These are phyloP conservation scores for Xanthoparmelia taractica DNA, from an alignment of 495 filamentous ascomycete species.

Conservation along the genomic window DNA sequence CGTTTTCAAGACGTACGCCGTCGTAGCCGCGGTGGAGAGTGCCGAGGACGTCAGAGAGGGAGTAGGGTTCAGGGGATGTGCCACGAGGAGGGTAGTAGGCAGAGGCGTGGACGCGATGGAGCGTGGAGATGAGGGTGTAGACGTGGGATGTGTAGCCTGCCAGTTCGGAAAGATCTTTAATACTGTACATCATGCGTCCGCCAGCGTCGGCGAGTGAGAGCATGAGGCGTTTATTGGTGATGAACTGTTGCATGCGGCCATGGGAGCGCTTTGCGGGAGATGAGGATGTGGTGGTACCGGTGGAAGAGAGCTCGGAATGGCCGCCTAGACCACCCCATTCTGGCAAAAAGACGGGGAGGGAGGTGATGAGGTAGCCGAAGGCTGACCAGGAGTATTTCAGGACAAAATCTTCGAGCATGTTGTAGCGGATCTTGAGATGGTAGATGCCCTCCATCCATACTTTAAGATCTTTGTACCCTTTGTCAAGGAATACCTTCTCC, in stretches of 20 bases:
- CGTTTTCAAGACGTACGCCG: conserved; percentile 86
- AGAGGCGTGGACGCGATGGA: conserved; percentile 87
- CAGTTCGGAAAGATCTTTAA: conserved; percentile 92
- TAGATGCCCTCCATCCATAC: conserved; percentile 96
- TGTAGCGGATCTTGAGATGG: conserved; percentile 91
- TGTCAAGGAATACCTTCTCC: conserved; percentile 81
- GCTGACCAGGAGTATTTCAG: conserved; percentile 98
- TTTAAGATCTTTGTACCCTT: conserved; percentile 83
- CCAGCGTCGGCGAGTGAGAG: conserved; percentile 94
- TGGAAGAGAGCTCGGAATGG: conserved; percentile 49
- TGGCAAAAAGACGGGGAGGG: conserved; percentile 88
- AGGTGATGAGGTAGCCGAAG: conserved; percentile 88
- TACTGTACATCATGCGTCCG: conserved; percentile 97
- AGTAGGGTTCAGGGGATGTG: conserved; percentile 70
- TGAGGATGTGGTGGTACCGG: conserved; percentile 25
- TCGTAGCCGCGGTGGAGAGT: conserved; percentile 91
- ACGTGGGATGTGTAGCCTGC: conserved; percentile 95
- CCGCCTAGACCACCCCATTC: conserved; percentile 84
- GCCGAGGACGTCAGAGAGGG: conserved; percentile 82
- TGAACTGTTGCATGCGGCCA: conserved; percentile 94
- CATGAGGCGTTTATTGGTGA: conserved; percentile 98
- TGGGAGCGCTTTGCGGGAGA: conserved; percentile 55
- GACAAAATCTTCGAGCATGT: conserved; percentile 97
- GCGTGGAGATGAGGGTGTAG: conserved; percentile 86
- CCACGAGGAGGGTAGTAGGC: conserved; percentile 68